Percentiles rank a stretch among this genome's conserved stretches.
Evolutionary conservation across 2,329 filamentous ascomycete species (phyloP).

Genomic region (Fusarium lateritium): DNA sequence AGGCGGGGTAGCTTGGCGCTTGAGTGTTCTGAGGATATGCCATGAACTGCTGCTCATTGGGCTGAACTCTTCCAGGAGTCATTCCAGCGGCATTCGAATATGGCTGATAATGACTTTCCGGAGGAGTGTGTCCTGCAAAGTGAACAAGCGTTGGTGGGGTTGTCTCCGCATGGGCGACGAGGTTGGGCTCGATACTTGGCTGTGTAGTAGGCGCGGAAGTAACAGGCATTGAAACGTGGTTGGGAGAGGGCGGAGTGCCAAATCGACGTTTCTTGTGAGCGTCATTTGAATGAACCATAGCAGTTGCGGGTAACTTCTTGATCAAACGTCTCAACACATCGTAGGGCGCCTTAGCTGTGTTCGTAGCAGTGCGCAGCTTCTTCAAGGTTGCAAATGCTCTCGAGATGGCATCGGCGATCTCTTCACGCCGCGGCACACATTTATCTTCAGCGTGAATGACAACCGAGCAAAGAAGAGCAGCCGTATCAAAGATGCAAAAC

Average conservation of each 20-base stretch:
- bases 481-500: constrained; percentile 30
- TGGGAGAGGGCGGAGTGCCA: constrained; percentile 1
- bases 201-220: background rate
- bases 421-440: constrained; percentile 1
- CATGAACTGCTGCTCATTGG: background rate
- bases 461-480: constrained; percentile 18
- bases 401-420: constrained; percentile 6
- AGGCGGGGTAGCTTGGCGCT: constrained; percentile 1
- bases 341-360: constrained; percentile 29
- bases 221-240: background rate
- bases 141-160: background rate
- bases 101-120: background rate
- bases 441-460: constrained; percentile 25
- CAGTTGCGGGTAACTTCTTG: constrained; percentile 26
- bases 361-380: constrained; percentile 27
- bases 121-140: rapidly evolving
- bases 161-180: background rate
- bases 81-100: background rate
- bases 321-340: constrained; percentile 29
- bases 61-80: background rate
- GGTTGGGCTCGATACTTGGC: background rate
- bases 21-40: background rate
- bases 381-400: constrained; percentile 22
- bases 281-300: constrained; percentile 7
- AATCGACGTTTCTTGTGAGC: constrained; percentile 21